Evolutionary conservation across 306 rosid genomes (phyloP).

Genomic region (Begonia peltatifolia): DNA sequence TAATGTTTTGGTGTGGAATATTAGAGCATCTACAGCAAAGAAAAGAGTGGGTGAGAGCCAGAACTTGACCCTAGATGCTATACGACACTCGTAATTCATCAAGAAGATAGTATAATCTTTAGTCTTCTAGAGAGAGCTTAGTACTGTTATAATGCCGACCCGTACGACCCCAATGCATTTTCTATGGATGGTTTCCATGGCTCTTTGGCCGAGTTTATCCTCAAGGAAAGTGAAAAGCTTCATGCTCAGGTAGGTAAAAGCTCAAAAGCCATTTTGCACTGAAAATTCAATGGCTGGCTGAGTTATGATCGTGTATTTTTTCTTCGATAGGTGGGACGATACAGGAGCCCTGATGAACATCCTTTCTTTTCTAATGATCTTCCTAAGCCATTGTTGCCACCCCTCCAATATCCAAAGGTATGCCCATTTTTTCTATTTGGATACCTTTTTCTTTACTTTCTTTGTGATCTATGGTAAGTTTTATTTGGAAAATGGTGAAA

Average conservation of each 20-base stretch:
- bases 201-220: conserved; percentile 51
- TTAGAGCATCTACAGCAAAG: conserved; percentile 5
- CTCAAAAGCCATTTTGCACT: background rate
- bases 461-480: too few species aligned
- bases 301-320: conserved; percentile 10
- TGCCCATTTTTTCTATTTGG: background rate
- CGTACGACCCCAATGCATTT: conserved; percentile 42
- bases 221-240: conserved; percentile 49
- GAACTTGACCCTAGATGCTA: conserved; percentile 36
- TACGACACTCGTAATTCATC: conserved; percentile 35
- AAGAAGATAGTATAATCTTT: conserved; percentile 57
- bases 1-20: background rate
- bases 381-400: conserved; percentile 43
- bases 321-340: conserved; percentile 50
- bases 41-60: conserved; percentile 40
- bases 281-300: background rate
- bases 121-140: conserved; percentile 58
- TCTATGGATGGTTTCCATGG: conserved; percentile 33
- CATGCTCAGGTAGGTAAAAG: conserved; percentile 39
- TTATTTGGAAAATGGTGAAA: too few species aligned
- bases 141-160: conserved; percentile 28
- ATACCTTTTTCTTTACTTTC: too few species aligned
- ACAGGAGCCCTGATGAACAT: conserved; percentile 53
- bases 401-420: conserved; percentile 56
- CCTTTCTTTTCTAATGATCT: conserved; percentile 35